Base-by-base conservation (phyloP, 1,284 basidiomycete species). In the Athelia psychrophila region DNA sequence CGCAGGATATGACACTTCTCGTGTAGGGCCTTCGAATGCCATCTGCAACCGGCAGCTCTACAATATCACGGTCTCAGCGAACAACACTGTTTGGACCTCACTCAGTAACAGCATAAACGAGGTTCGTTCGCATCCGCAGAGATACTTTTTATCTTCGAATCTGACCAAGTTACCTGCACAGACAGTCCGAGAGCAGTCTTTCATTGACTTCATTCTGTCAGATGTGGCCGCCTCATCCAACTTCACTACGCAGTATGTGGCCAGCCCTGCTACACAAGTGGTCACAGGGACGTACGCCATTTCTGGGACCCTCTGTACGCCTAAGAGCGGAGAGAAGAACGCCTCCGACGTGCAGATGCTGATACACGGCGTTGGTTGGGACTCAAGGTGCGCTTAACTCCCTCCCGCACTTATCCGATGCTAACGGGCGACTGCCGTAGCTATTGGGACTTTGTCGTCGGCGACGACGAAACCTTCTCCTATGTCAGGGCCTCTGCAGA, bases 11-110 rank as follows among this genome's bases (percentile, higher is more conserved):
- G 46, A 56, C 50, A 55, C 55, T 8, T 51, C 51, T n/a, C 57
- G 55, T 35, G 15, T 59, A n/a, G 58, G 58, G 2, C 58, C 58
- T 6, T 35, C 54, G n/a, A 59, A 57, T 42, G 56, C 58, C 4
- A 54, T 54, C 30, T 59, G 58, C 42, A 46, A 27, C 3, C 52
- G 54, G 12, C 50, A 57, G 46, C 49, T 30, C 2, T 59, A 59
- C 45, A 24, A 54, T 38, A 35, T 59, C 3, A 18, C 2, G 42
- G 49, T 57, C 36, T 51, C 56, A 33, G n/a, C 15, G 4, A 30
- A 30, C 27, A 30, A 30, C 27, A 30, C 27, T 5, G 27, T 13
- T 6, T 30, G 5, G 6, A 13, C 13, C 27, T 30, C 27, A 13
- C 27, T 30, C 6, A 6, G 6, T 13, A 30, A 30, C 5, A 30